These are phyloP conservation scores for Rhynchospora tenuis DNA, from an alignment of 176 grass and related monocot species.

Conservation along the genomic window DNA sequence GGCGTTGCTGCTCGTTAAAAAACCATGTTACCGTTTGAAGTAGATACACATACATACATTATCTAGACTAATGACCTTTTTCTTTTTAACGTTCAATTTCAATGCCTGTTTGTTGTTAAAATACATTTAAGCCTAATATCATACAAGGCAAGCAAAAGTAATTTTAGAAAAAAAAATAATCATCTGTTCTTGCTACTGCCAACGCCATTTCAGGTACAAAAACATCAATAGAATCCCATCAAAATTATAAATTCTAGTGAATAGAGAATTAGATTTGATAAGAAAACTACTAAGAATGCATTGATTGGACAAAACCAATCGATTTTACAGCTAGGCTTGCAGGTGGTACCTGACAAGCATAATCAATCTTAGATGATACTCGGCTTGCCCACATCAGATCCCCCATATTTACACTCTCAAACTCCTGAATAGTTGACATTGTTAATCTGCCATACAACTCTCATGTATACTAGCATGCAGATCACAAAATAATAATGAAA, in stretches of 20 bases:
- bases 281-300: not conserved
- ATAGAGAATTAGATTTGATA: not conserved
- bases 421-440: not conserved
- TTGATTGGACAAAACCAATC: not conserved
- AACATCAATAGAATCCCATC: not conserved
- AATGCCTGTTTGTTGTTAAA: not conserved
- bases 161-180: not conserved
- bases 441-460: not conserved
- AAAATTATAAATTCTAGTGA: not conserved
- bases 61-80: not conserved
- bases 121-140: not conserved
- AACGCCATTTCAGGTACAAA: not conserved
- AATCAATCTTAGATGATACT: not conserved
- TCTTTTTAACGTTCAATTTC: not conserved
- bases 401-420: slow-evolving; percentile 16
- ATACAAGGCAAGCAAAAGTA: not conserved
- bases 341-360: not conserved
- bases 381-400: not conserved
- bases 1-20: not conserved
- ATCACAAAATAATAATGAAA: slow-evolving; percentile 4
- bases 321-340: not conserved
- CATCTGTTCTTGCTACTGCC: not conserved
- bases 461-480: not conserved
- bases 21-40: too few species aligned
- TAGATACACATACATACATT: not conserved